These are phyloP conservation scores for Cyclaneusma minus DNA, from an alignment of 2,329 filamentous ascomycete genomes.

Conservation along the genomic window DNA sequence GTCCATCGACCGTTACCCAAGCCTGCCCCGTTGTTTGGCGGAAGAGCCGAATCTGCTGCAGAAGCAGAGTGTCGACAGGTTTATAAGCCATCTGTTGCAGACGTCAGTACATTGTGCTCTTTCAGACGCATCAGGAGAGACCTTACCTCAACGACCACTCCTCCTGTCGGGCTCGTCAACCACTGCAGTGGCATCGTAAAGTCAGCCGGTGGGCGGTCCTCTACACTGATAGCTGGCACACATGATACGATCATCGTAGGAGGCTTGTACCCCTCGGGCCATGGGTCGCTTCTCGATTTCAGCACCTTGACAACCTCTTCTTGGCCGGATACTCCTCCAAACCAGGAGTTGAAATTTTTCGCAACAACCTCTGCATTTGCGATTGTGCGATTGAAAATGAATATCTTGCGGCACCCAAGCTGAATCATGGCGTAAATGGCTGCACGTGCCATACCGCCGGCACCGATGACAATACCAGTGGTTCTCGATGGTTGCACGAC, in stretches of 20 bases:
- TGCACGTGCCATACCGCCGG: slow-evolving; percentile 63
- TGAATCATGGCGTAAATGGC: slow-evolving; percentile 67
- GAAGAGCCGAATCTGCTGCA: slow-evolving; percentile 39
- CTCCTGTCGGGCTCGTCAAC: slow-evolving; percentile 58
- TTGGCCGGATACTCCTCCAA: slow-evolving; percentile 13
- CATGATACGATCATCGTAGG: slow-evolving; percentile 66
- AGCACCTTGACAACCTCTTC: slow-evolving; percentile 30
- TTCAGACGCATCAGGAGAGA: not conserved
- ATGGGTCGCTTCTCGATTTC: slow-evolving; percentile 38
- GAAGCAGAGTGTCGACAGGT: slow-evolving; percentile 54
- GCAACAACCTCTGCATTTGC: slow-evolving; percentile 53
- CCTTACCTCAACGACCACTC: slow-evolving; percentile 50
- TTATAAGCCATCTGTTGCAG: slow-evolving; percentile 46
- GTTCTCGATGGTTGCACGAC: slow-evolving; percentile 33
- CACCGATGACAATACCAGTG: slow-evolving; percentile 42
- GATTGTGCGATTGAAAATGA: slow-evolving; percentile 56
- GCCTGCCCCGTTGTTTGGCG: slow-evolving; percentile 37
- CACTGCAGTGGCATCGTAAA: slow-evolving; percentile 55
- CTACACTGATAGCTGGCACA: slow-evolving; percentile 55
- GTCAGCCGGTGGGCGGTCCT: slow-evolving; percentile 47
- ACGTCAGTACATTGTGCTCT: not conserved
- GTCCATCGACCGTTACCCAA: slow-evolving; percentile 62
- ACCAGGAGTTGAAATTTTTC: slow-evolving; percentile 46
- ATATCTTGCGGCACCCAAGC: slow-evolving; percentile 60
- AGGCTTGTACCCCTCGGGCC: slow-evolving; percentile 45